Base-by-base conservation (phyloP, 1,139 yeast species). In the Lipomyces yarrowii region DNA sequence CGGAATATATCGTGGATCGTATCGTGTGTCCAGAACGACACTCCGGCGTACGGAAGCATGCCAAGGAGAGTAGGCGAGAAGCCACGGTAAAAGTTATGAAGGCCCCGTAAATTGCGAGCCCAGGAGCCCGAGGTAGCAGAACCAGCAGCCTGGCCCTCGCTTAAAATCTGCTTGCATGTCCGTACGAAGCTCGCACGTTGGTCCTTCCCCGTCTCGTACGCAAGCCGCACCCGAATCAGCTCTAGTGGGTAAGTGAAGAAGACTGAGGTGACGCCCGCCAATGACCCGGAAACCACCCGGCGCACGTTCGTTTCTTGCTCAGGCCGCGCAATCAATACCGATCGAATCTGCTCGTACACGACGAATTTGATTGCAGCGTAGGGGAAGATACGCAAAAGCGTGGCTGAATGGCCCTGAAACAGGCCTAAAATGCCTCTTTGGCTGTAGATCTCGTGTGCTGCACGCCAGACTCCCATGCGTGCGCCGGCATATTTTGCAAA, bases 1-100 rank as follows among this genome's bases (percentile, higher is more conserved):
- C 97, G 82, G 74, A 94, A 86, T 1, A 93, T 76, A 78, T 94
- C 99, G 77, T 93, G 98, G 68, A 93, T 82, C 66, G 87, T 77
- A 78, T 94, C 99, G 77, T 94, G 98, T 2, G 97, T 90, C 79
- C 93, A 90, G 74, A 94, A 94, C 0, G 97, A 90, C 1, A 93
- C 98, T 11, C 99, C 99, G 1, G 99, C 99, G 76, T 94, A 94
- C 0, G 99, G 99, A 23, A 94, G 83, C 97, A 94, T 93, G 18
- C 99, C 99, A 55, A 92, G 76, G 53, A 94, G 87, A 0, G 99
- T 94, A 26, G 99, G 98, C 7, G 90, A 86, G 78, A 93, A 94
- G 1, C 99, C 99, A 68, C 98, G 83, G 78, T 94, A 94, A 76
- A 92, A 94, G 79, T 93, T 92, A 39, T 90, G 48, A 2, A 76